Evolutionary conservation across 1,284 basidiomycete species (phyloP), one percentile per base, ranked within the genome.

Genomic region (Trichosporon inkin): DNA sequence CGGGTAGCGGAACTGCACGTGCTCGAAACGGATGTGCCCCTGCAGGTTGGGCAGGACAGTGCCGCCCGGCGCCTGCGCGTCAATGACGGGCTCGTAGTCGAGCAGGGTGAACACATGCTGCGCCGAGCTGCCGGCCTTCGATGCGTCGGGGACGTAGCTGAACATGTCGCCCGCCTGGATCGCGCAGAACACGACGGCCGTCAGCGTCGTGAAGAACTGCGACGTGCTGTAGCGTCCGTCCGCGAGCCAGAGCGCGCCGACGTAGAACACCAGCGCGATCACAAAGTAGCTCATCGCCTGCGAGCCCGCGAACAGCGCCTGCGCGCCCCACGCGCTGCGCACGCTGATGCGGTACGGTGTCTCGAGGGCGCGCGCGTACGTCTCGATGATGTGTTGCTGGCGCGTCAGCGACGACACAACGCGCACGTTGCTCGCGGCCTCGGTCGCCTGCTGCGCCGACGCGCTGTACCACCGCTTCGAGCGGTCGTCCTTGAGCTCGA

Each of bases 1-100:
- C 0, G 95, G 95, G 78, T 98, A 98, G 24, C 92, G 84, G 84
- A 97, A 97, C 78, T 94, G 89, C 14, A 96, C 83, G 62, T 86
- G 82, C 69, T 93, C 86, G 65, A 96, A 83, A 14, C 80, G 82
- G 70, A 95, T 84, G 65, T 87, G 86, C 8, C 92, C 92, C 56
- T 81, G 72, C 10, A 78, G 75, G 34, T 72, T 65, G 22, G 44
- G 44, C 52, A 83, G 63, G 11, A 84, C 71, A 64, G 85, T 85
- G 57, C 94, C 93, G 55, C 87, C 86, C 0, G 81, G 79, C 1
- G 86, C 88, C 70, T 90, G 85, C 0, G 89, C 84, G 68, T 97
- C 92, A 63, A 97, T 89, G 68, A 90, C 86, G 13, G 77, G 77
- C 6, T 78, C 76, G 24, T 86, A 84, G 72, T 98, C 93, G 17